phyloP scores from a whole-genome alignment of 2,329 filamentous ascomycete species.

The Aureobasidium sp. region DNA sequence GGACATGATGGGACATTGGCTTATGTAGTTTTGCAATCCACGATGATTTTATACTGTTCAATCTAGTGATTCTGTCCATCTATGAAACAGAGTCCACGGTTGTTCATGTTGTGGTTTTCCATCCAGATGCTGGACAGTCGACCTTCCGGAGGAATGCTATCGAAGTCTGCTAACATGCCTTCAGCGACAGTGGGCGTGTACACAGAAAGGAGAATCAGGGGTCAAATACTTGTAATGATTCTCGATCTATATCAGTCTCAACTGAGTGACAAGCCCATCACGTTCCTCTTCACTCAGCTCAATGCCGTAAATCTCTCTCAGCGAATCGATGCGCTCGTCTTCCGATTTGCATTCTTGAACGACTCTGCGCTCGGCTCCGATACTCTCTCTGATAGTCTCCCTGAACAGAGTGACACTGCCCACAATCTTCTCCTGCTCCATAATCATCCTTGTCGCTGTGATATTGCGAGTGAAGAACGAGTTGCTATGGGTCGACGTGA shows the following conservation, averaged over 20 bases:
- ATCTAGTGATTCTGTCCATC: too few species aligned
- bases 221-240: too few species aligned
- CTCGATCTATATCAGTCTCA: not conserved
- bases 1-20: too few species aligned
- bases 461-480: slow-evolving; percentile 37
- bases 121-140: too few species aligned
- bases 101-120: too few species aligned
- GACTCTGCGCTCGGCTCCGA: slow-evolving; percentile 48
- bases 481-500: slow-evolving; percentile 48
- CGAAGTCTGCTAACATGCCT: too few species aligned
- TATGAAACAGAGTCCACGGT: too few species aligned
- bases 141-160: too few species aligned
- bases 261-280: slow-evolving; percentile 34
- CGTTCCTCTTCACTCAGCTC: slow-evolving; percentile 41
- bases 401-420: slow-evolving; percentile 47
- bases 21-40: too few species aligned
- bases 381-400: slow-evolving; percentile 49
- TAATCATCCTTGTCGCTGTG: slow-evolving; percentile 43
- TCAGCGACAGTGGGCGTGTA: too few species aligned
- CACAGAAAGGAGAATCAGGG: too few species aligned
- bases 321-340: slow-evolving; percentile 43
- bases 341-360: slow-evolving; percentile 47
- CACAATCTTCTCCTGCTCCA: slow-evolving; percentile 36
- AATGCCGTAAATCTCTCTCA: slow-evolving; percentile 52
- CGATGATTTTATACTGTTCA: too few species aligned